phyloP scores from a whole-genome alignment of 1,284 basidiomycete species.

The Leccinum cinnamomeum region DNA sequence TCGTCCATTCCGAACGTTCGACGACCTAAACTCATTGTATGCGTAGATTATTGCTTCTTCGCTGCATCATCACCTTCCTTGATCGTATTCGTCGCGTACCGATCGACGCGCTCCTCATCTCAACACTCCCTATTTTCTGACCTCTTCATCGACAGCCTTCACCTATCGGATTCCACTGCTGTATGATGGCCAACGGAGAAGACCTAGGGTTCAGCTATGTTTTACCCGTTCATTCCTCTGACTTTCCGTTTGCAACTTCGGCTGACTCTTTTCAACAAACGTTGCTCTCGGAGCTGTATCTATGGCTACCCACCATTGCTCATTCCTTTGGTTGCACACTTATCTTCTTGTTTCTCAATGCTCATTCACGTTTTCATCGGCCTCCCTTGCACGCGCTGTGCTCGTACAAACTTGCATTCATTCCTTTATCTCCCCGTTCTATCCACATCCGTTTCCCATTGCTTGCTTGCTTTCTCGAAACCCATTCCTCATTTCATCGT shows the following conservation, averaged over 20 bases:
- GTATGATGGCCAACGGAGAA: conserved; percentile 4
- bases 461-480: neutral
- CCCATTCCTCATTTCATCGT: conserved; percentile 3
- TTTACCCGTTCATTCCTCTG: neutral
- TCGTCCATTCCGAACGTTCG: neutral
- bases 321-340: no score
- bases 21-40: neutral
- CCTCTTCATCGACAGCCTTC: neutral
- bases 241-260: no score
- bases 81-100: neutral
- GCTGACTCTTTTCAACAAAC: no score
- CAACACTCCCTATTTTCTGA: conserved; percentile 5
- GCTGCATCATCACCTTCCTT: conserved; percentile 10
- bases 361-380: no score
- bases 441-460: conserved; percentile 3
- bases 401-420: neutral
- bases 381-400: no score
- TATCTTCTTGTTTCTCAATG: no score
- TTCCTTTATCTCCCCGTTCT: neutral
- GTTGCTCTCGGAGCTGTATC: no score
- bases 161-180: neutral
- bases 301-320: no score
- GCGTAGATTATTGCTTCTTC: conserved; percentile 7
- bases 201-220: neutral
- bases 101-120: neutral